These are phyloP conservation scores for Diaporthe amygdali DNA, from an alignment of 2,329 filamentous ascomycete species.

Conservation along the genomic window DNA sequence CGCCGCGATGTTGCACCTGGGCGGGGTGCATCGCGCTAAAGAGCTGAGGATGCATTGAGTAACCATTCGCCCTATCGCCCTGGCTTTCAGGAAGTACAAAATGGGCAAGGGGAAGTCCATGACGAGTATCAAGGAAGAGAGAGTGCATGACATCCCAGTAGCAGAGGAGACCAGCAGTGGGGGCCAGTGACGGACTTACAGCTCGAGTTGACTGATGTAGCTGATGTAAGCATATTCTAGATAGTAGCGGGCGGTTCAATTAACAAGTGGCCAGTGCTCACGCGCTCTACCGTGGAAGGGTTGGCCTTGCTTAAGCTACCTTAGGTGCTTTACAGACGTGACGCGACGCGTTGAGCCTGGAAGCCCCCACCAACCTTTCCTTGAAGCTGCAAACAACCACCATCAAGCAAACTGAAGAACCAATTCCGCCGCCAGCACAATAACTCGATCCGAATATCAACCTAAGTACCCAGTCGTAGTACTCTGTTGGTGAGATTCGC, in stretches of 20 bases:
- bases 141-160: not conserved
- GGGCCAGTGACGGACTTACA: not conserved
- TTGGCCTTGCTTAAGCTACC: not conserved
- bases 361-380: constrained; percentile 9
- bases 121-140: not conserved
- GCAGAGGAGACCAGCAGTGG: not conserved
- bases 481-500: not conserved
- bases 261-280: constrained; percentile 8
- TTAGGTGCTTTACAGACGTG: not conserved
- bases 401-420: not conserved
- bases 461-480: not conserved
- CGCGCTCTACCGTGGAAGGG: not conserved
- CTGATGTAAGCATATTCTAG: not conserved
- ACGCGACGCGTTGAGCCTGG: constrained; percentile 13
- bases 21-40: constrained; percentile 3
- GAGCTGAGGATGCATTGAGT: not conserved
- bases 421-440: not conserved
- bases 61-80: not conserved
- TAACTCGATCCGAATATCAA: not conserved
- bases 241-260: not conserved
- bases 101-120: not conserved
- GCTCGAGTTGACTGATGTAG: not conserved
- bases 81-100: too few species aligned
- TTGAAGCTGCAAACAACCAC: not conserved
- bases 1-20: not conserved